Percentiles rank a stretch among this genome's conserved stretches.
phyloP scores from a whole-genome alignment of 805 yeast genomes.

The Peterozyma toletana region DNA sequence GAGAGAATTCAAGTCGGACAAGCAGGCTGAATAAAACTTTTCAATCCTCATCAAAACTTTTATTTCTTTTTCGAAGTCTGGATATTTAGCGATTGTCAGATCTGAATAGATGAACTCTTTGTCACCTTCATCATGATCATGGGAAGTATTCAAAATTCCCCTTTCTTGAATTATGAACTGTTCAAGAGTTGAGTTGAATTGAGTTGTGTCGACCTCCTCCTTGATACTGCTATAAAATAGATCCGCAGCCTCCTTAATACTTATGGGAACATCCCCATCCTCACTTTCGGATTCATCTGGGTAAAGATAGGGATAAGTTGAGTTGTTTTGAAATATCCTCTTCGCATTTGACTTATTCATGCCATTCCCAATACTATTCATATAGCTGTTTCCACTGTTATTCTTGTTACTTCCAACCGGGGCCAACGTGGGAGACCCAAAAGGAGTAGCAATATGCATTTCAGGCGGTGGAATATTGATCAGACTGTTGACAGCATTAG shows the following conservation, averaged over 20 bases:
- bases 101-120: conserved; percentile 14
- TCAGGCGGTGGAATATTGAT: conserved; percentile 20
- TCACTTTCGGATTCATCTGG: conserved; percentile 24
- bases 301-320: conserved; percentile 22
- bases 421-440: conserved; percentile 70
- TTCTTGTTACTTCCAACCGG: conserved; percentile 28
- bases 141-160: conserved; percentile 31
- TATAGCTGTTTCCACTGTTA: conserved; percentile 19
- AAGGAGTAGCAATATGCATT: conserved; percentile 78
- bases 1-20: conserved; percentile 56
- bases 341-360: conserved; percentile 6
- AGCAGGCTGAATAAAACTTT: conserved; percentile 40
- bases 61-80: conserved; percentile 28
- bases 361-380: background rate
- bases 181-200: conserved; percentile 67
- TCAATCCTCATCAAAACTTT: conserved; percentile 50
- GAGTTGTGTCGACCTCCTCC: conserved; percentile 61
- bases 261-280: conserved; percentile 50
- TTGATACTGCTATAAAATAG: conserved; percentile 55
- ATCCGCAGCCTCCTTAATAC: conserved; percentile 73
- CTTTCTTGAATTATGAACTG: conserved; percentile 67
- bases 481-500: conserved; percentile 27
- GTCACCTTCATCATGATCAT: conserved; percentile 1
- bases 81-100: conserved; percentile 23
- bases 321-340: conserved; percentile 23